phyloP scores from a whole-genome alignment of 208 protist genomes.

The Crithidia acanthocephali region DNA sequence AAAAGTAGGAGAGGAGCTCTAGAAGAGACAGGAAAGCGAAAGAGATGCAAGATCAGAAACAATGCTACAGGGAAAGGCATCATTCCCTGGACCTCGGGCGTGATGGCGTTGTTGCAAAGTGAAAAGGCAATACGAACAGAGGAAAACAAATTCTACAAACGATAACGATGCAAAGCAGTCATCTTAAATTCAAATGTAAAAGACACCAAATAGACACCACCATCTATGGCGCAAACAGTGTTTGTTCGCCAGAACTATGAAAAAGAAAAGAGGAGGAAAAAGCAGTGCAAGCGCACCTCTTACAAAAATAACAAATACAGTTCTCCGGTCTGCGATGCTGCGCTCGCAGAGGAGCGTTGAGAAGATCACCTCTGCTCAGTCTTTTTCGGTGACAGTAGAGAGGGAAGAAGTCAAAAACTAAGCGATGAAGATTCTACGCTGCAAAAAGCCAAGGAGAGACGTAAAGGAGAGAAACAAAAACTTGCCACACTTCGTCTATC shows the following conservation, averaged over 20 bases:
- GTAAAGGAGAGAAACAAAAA: too few relatives aligned
- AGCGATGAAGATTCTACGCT: conserved; percentile 22
- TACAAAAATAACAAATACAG: neutral
- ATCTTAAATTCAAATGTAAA: neutral
- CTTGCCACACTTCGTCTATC: too few relatives aligned
- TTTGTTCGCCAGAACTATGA: conserved; percentile 7
- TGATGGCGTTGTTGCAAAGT: too few relatives aligned
- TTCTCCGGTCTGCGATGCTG: neutral
- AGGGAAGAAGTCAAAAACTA: neutral
- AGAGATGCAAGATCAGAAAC: too few relatives aligned
- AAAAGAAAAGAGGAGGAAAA: neutral
- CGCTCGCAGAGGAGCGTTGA: neutral
- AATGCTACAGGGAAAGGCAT: too few relatives aligned
- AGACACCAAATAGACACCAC: neutral
- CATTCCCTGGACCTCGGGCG: too few relatives aligned
- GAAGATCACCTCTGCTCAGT: neutral
- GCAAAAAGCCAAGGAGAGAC: neutral
- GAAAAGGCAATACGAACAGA: too few relatives aligned
- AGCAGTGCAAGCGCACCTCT: neutral
- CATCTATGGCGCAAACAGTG: neutral
- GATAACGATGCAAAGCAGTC: neutral
- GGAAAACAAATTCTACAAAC: neutral
- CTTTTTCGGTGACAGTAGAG: neutral
- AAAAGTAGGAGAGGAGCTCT: too few relatives aligned
- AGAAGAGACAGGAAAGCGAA: too few relatives aligned